Evolutionary conservation across 2,329 filamentous ascomycete species (phyloP).

Genomic region (Fusarium tupiense): DNA sequence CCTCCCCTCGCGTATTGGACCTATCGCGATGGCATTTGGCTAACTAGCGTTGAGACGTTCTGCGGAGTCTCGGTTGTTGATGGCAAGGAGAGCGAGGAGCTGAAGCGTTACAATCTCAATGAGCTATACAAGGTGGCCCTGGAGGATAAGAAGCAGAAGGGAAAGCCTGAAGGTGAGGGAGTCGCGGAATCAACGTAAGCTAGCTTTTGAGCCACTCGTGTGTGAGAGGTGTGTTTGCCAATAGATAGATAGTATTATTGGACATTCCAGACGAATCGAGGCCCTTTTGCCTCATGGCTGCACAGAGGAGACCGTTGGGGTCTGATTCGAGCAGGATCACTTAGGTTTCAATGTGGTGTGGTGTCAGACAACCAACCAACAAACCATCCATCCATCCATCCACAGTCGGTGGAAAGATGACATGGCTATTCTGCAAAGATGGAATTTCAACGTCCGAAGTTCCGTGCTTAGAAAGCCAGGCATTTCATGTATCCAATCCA

Average conservation of each 20-base stretch:
- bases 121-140: constrained; percentile 69
- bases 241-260: not conserved
- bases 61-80: constrained; percentile 84
- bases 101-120: constrained; percentile 82
- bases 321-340: not conserved
- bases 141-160: constrained; percentile 27
- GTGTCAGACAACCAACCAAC: not conserved
- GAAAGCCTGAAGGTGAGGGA: constrained; percentile 27
- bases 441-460: not conserved
- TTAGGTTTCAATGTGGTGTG: not conserved
- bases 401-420: not conserved
- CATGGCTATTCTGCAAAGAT: not conserved
- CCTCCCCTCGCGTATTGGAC: constrained; percentile 28
- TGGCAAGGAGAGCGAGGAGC: constrained; percentile 72
- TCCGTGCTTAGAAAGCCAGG: not conserved
- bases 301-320: constrained; percentile 10
- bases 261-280: constrained; percentile 9
- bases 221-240: constrained; percentile 11
- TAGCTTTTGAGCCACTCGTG: constrained; percentile 9
- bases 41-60: constrained; percentile 65
- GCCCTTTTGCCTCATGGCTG: not conserved
- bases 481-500: constrained; percentile 5
- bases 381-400: not conserved
- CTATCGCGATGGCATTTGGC: constrained; percentile 27
- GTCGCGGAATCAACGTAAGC: constrained; percentile 31